Base-by-base conservation (phyloP, 148 eudicot species). In the Cornus florida region DNA sequence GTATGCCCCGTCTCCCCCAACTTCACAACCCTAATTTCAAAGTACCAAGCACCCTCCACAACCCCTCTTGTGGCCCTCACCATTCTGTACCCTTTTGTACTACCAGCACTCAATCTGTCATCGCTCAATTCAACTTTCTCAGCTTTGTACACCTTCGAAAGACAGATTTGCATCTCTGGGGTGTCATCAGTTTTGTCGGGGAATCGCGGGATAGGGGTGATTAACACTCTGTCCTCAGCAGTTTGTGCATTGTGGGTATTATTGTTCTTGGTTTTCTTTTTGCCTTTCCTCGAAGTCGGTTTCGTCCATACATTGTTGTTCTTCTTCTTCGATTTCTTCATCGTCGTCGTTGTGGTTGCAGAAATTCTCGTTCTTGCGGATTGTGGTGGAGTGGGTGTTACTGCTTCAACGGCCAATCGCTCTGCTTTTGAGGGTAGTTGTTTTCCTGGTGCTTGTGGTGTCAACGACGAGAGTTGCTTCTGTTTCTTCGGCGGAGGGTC, bases 1-100 rank as follows among this genome's bases (percentile, higher is more conserved):
- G 97, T 91, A 75, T 96, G 99, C 38, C 99, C 99, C 0, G 92
- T 86, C 59, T 93, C 99, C 5, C 99, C 99, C 85, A 96, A 83
- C 65, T 81, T 79, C 76, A 89, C 80, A 56, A 96, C 84, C 83
- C 87, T 96, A 57, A 96, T 88, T 82, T 96, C 99, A 75, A 87
- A 96, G 82, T 90, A 94, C 99, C 99, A 96, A 14, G 97, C 93
- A 23, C 93, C 97, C 41, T 94, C 92, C 28, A 53, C 75, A 35
- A 96, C 95, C 78, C 99, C 99, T 80, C 99, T 82, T 2, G 99
- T 96, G n/a, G 98, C 94, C 78, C 98, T 95, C 67, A 95, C 99
- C 97, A 93, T 92, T 43, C 99, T 92, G 67, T 95, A 95, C 74
- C 99, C 99, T 69, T 96, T 96, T 16, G 92, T 84, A 71, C 97